Evolutionary conservation across 2,329 filamentous ascomycete genomes (phyloP), one percentile per base, ranked within the genome.

Genomic region (Diaporthe citriasiana): DNA sequence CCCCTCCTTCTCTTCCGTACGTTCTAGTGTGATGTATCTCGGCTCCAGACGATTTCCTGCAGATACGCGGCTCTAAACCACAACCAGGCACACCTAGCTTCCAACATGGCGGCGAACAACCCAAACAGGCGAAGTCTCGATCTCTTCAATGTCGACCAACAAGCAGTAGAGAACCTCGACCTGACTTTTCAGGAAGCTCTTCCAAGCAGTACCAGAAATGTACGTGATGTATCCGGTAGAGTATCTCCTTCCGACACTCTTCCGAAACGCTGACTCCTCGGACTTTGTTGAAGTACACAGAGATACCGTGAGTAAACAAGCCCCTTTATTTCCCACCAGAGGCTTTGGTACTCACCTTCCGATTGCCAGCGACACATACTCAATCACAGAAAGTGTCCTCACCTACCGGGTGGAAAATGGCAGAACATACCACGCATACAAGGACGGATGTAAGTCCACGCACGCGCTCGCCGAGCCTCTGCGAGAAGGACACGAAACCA

Each of bases 351-450:
- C 38, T 75, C 35, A 73, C 45, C 10, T 8, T 13, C 1, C 19
- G 22, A 9, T 45, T 7, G 33, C 22, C 42, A 75, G 73, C 38
- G 71, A 73, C n/a, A 73, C 74, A 17, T 60, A 73, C 35, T 60
- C 71, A 22, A 53, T 75, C 9, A 60, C 71, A 65, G 71, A 73
- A 25, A 75, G 74, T 27, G 71, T 75, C 19, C 71, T 73, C 22
- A 45, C 66, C 42, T 76, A 74, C 35, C 74, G 74, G 22, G 65
- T 70, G 25, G 74, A 76, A 22, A 76, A 76, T 47, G 74, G 74
- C 19, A 72, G 74, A 45, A 76, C 73, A 5, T 76, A 76, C n/a
- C 74, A 76, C 35, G 70, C 72, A 27, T 76, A 76, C 33, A 72
- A 68, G 66, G 74, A 74, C 40, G 72, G 73, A 51, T 68, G 73